Evolutionary conservation across 805 yeast genomes (phyloP), one percentile per base, ranked within the genome.

Genomic region (Myxozyma neglecta): DNA sequence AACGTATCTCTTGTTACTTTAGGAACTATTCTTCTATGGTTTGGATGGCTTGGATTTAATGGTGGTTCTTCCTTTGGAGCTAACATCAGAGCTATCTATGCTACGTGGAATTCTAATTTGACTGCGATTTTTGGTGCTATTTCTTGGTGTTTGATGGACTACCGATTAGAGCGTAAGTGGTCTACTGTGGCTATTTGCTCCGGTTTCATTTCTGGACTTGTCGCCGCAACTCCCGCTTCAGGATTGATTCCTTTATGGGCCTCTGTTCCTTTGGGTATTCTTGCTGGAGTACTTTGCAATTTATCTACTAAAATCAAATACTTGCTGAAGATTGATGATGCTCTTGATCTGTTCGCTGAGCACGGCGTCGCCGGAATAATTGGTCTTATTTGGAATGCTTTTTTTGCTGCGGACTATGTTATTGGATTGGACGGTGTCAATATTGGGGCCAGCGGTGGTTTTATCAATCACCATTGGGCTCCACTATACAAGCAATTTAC

Each of bases 1-100:
- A 93, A 93, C 73, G 96, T 92, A 52, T 87, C 96, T 36, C 81
- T 92, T 74, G 89, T 94, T 54, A 89, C 96, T 16, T 77, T 93
- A 69, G 98, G 98, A 49, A 92, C 97, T 0, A 77, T 84, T 20
- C 74, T 93, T 43, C 82, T 93, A 67, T 94, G 97, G 88, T 86
- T 90, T 71, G 98, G 98, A 6, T 93, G 99, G 99, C 80, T 93
- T 57, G 91, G 94, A 16, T 93, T 93, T 83, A 94, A 93, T 74
- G 96, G 97, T 20, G 94, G 93, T 59, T 85, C 96, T 11, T 88
- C 96, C 59, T 79, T 85, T 16, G 86, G 88, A 49, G 97, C 97
- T 7, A 86, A 89, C 53, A 75, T 91, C 68, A 85, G 89, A 70
- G 92, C 96, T 0, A 86, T 89, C 13, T 91, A 91, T 72, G 92